phyloP scores from a whole-genome alignment of 176 grass and related monocot species.

The maize (Zea mays) region DNA sequence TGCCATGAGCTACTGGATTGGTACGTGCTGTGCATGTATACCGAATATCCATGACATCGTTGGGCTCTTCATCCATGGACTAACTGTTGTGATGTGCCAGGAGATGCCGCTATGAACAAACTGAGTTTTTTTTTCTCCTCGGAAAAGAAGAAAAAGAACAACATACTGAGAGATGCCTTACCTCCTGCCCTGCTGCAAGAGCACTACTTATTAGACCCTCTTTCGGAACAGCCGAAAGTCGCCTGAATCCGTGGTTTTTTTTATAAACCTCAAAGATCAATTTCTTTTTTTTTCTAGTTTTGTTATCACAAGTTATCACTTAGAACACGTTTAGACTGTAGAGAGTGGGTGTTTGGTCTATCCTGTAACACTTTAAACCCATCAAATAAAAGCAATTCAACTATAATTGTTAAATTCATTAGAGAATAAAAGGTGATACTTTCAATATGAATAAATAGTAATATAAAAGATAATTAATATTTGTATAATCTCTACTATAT shows the following conservation, averaged over 20 bases:
- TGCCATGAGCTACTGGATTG: constrained; percentile 30
- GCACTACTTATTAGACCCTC: background rate
- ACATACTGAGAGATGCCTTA: background rate
- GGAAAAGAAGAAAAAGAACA: background rate
- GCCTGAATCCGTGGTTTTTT: background rate
- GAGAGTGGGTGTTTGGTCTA: no score
- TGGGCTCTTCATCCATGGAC: background rate
- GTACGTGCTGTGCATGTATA: background rate
- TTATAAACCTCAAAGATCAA: no score
- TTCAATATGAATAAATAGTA: no score
- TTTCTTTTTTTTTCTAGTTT: background rate
- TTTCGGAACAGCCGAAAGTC: background rate
- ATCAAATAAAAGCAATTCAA: no score
- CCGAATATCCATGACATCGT: constrained; percentile 45
- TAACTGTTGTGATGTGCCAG: constrained; percentile 13
- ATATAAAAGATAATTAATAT: no score
- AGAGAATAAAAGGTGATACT: no score
- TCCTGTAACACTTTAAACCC: no score
- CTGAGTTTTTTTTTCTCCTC: background rate
- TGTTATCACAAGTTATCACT: background rate
- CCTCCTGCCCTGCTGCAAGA: background rate
- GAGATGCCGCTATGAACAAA: background rate
- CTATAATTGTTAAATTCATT: no score
- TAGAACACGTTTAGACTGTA: background rate
- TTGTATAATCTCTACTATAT: no score